Conservation (phyloP, 1,284 basidiomycete species). For the Heterobasidion occidentale region DNA sequence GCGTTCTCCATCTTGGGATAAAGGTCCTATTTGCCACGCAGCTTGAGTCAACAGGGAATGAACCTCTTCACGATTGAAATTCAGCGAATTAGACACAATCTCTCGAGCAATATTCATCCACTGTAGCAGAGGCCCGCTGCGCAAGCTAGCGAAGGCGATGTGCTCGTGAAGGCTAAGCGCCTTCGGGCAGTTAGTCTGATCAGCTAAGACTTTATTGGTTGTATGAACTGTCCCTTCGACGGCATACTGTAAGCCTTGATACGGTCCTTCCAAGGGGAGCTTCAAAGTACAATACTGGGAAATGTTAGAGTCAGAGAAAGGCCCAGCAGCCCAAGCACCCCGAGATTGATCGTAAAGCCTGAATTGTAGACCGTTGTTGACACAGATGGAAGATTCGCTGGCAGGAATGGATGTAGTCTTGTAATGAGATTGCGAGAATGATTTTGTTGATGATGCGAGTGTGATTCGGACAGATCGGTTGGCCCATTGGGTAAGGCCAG, state of each 20-base stretch:
- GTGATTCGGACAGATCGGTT: conserved; percentile 17
- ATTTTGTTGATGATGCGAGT: conserved; percentile 13
- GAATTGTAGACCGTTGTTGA: conserved; percentile 27
- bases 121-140: conserved; percentile 34
- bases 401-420: conserved; percentile 17
- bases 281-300: conserved; percentile 20
- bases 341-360: conserved; percentile 10
- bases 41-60: conserved; percentile 32
- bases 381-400: conserved; percentile 14
- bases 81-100: conserved; percentile 26
- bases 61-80: conserved; percentile 29
- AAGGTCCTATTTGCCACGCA: conserved; percentile 32
- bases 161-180: conserved; percentile 28
- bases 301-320: conserved; percentile 13
- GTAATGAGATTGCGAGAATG: no score
- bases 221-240: conserved; percentile 28
- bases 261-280: conserved; percentile 20
- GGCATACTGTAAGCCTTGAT: conserved; percentile 27
- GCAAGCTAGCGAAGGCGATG: conserved; percentile 31
- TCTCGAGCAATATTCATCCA: conserved; percentile 42
- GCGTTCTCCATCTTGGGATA: conserved; percentile 6
- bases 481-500: conserved; percentile 2
- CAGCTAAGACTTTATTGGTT: conserved; percentile 34
- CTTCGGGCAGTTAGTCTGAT: conserved; percentile 22
- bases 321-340: conserved; percentile 7